phyloP scores from a whole-genome alignment of 306 rosid species.

The Hippophae tibetana region DNA sequence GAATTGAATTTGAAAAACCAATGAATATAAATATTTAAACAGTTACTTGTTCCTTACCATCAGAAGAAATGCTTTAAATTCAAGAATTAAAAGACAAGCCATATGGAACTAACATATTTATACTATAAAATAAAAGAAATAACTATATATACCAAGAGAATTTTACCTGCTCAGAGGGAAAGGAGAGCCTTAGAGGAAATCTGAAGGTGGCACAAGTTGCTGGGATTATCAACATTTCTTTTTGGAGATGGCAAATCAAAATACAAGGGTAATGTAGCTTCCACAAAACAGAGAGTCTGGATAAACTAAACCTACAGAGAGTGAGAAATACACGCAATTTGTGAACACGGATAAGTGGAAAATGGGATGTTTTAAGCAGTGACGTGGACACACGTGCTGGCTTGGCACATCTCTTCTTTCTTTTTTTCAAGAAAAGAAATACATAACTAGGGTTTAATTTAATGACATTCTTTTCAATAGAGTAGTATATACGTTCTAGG shows the following conservation, averaged over 20 bases:
- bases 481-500: no score
- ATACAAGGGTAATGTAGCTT: background rate
- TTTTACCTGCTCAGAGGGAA: constrained; percentile 1
- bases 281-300: background rate
- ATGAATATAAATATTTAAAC: no score
- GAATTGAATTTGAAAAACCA: no score
- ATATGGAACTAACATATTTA: background rate
- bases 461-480: no score
- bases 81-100: background rate
- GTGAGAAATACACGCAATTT: background rate
- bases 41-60: background rate
- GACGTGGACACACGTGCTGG: no score
- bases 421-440: no score
- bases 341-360: constrained; percentile 1
- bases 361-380: no score
- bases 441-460: no score
- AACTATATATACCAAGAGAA: background rate
- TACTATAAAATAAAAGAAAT: background rate
- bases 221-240: constrained; percentile 3
- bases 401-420: no score
- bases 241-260: background rate
- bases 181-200: constrained; percentile 3
- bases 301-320: background rate
- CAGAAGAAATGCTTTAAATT: background rate
- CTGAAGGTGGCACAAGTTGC: constrained; percentile 8